phyloP scores from a whole-genome alignment of 306 rosid genomes.

The Alnus glutinosa region DNA sequence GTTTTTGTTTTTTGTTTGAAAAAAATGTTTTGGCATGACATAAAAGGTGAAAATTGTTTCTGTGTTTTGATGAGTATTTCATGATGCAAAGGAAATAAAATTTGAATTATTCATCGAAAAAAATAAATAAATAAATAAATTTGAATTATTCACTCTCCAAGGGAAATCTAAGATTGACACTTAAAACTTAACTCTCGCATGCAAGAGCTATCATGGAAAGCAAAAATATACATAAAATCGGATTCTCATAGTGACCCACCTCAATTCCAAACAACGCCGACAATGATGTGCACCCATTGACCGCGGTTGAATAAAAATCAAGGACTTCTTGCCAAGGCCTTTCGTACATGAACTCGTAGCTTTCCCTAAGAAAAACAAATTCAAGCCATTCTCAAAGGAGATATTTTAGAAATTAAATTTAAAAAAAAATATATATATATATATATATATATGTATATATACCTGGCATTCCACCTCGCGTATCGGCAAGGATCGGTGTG shows the following conservation, averaged over 20 bases:
- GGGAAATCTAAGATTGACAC: not conserved
- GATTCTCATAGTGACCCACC: slow-evolving; percentile 27
- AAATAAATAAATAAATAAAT: too few relatives aligned
- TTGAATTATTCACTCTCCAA: not conserved
- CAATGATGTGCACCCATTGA: slow-evolving; percentile 45
- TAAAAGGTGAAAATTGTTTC: too few relatives aligned
- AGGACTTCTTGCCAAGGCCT: slow-evolving; percentile 77
- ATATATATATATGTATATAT: too few relatives aligned
- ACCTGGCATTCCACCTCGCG: slow-evolving; percentile 80
- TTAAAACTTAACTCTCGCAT: not conserved
- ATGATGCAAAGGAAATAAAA: too few relatives aligned
- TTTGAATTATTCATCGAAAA: too few relatives aligned
- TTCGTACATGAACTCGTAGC: slow-evolving; percentile 68
- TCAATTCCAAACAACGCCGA: slow-evolving; percentile 46
- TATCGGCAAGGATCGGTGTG: slow-evolving; percentile 64
- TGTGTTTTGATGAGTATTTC: too few relatives aligned
- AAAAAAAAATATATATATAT: too few relatives aligned
- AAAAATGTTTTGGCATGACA: too few relatives aligned
- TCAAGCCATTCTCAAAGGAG: not conserved
- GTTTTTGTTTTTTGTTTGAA: too few relatives aligned
- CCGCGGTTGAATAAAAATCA: slow-evolving; percentile 58
- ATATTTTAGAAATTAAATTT: too few relatives aligned
- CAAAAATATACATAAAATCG: not conserved
- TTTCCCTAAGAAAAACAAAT: slow-evolving; percentile 47
- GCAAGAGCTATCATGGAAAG: too few relatives aligned